Percentiles rank a stretch among this genome's conserved stretches.
These are phyloP conservation scores for Mycena citricolor DNA, from an alignment of 1,284 basidiomycete species.

Conservation along the genomic window DNA sequence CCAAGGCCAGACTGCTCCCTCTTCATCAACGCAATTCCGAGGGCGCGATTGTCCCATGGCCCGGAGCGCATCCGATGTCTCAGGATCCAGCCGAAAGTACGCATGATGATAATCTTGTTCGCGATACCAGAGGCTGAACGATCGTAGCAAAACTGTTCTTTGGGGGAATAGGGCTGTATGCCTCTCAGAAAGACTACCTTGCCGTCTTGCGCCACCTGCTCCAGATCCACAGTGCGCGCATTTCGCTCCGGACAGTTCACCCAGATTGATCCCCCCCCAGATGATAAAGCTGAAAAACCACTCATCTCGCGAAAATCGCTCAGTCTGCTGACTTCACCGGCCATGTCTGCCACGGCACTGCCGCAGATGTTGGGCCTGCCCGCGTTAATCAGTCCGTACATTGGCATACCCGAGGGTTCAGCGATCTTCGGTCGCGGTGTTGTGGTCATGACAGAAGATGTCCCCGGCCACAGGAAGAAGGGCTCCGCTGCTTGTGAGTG, in stretches of 20 bases:
- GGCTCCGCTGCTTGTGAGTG: conserved; percentile 29
- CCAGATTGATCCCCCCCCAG: conserved; percentile 2
- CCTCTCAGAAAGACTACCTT: conserved; percentile 32
- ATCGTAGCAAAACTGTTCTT: conserved; percentile 25
- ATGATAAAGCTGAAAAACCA: conserved; percentile 21
- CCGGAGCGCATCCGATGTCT: conserved; percentile 23
- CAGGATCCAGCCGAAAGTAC: conserved; percentile 31
- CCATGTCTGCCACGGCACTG: conserved; percentile 22
- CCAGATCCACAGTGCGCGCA: conserved; percentile 28
- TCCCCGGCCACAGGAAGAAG: conserved; percentile 26
- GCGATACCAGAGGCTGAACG: not conserved
- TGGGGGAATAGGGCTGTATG: conserved; percentile 29
- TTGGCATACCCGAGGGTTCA: conserved; percentile 14
- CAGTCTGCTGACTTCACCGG: conserved; percentile 24
- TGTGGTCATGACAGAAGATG: conserved; percentile 24
- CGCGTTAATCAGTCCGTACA: not conserved
- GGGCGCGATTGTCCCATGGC: conserved; percentile 24
- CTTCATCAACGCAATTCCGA: conserved; percentile 28
- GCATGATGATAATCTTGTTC: not conserved
- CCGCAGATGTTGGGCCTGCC: conserved; percentile 3
- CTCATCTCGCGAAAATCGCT: conserved; percentile 27
- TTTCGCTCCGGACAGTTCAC: not conserved
- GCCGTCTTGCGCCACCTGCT: conserved; percentile 32
- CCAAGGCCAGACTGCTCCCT: conserved; percentile 25
- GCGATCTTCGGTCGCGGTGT: conserved; percentile 23